Base-by-base conservation (phyloP, 345 rosid species). In the Boechera retrofracta region DNA sequence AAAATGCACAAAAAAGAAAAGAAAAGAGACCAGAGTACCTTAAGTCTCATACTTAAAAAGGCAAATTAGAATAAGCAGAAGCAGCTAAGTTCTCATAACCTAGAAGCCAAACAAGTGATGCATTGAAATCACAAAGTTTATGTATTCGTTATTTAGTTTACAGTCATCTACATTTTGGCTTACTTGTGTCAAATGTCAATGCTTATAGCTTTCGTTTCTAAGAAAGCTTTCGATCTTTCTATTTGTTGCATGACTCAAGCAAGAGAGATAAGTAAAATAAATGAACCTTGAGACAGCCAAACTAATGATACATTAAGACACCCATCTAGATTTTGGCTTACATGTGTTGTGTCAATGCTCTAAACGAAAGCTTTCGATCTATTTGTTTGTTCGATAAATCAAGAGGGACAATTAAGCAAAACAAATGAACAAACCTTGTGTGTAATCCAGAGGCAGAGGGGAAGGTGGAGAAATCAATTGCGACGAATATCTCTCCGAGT, bases 401-500 rank as follows among this genome's bases (percentile, higher is more conserved):
- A 57, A 68, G 26, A 39, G 8, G 5, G n/a, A 56, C 24, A 21
- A 21, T 21, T 9, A 54, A 36, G 29, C 11, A 21, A 45, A 57
- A 59, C 15, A 35, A 67, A 42, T 15, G 42, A 36, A 60, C 64
- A 70, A 59, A 87, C 89, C 92, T 78, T 75, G 82, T 2, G 73
- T 35, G 67, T 68, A 56, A 76, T 68, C 80, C 2, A 49, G 10
- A 65, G 74, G 77, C 24, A 72, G 3, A 61, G 67, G 56, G 12
- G 86, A 80, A 71, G 80, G 72, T 66, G 83, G 76, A 39, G 84
- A 77, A 55, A 75, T 15, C 77, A 81, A 71, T 7, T 54, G 79
- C 2, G 85, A 41, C 0, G 87, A 76, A 45, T 78, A 56, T 58
- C 87, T 81, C 77, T 57, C 78, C 0, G 86, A 42, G 4, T 78